Conservation (phyloP, 164 flowering plant genomes). For the Tinospora cordifolia region DNA sequence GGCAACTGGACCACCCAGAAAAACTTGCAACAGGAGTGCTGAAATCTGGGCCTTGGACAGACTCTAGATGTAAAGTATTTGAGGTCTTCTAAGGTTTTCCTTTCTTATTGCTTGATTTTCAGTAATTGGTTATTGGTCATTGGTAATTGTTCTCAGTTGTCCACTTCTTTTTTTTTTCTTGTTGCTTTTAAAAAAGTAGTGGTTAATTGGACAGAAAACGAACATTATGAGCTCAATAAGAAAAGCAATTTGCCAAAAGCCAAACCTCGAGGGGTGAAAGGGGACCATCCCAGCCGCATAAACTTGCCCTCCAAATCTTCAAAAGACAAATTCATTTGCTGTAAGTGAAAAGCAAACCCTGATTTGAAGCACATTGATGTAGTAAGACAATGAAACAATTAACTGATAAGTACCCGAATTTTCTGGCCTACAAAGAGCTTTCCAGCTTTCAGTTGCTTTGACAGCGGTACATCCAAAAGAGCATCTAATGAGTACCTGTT, state of each 20-base stretch:
- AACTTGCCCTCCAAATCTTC: constrained; percentile 88
- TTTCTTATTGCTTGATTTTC: neutral
- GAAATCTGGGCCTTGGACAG: neutral
- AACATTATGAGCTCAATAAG: neutral
- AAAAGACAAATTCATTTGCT: constrained; percentile 18
- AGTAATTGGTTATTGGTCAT: neutral
- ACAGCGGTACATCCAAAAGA: constrained; percentile 52
- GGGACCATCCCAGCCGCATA: constrained; percentile 83
- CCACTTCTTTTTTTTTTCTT: neutral
- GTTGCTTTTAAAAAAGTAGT: neutral
- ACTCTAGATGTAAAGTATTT: neutral
- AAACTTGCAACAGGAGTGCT: neutral
- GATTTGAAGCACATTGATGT: constrained; percentile 7
- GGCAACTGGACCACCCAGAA: neutral
- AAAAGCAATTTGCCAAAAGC: constrained; percentile 2
- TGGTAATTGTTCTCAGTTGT: neutral
- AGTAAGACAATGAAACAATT: neutral
- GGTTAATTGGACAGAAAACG: neutral
- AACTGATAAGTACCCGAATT: constrained; percentile 54
- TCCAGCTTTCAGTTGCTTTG: constrained; percentile 53
- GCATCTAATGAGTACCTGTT: constrained; percentile 80
- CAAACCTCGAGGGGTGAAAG: constrained; percentile 86
- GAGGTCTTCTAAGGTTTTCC: neutral
- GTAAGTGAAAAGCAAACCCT: constrained; percentile 14
- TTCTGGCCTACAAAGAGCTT: constrained; percentile 88